Evolutionary conservation across 768 basidiomycete genomes (phyloP), one percentile per base, ranked within the genome.

Genomic region (Tephrocybe sp.): DNA sequence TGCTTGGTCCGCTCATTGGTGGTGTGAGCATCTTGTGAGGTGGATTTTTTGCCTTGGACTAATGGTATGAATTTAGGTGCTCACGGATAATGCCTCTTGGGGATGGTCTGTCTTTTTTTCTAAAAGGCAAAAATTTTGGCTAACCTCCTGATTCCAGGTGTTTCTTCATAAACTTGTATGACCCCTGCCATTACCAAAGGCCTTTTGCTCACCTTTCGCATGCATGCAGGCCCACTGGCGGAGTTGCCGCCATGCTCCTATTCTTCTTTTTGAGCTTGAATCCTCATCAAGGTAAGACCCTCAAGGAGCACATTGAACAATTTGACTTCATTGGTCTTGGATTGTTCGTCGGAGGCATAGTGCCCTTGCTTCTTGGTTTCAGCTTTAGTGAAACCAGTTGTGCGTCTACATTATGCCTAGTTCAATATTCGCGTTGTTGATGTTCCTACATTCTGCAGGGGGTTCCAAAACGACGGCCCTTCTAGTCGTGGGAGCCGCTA

Each of bases 211-310:
- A 48, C 37, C 3, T 42, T 20, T n/a, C 23, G n/a, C 38, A 45
- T 11, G 34, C 25, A 8, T 30, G 11, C 43, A 89, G 88, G 34
- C 90, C 90, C 1, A 89, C 86, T 0, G 89, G 86, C 20, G 88
- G 85, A 37, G 57, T 85, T 26, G 85, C 85, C 4, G 81, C 75
- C 20, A 68, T 56, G 1, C 58, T 89, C 28, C 70, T 92, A 3
- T 88, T 90, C 61, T 75, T 80, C 63, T 90, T 86, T 74, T 76
- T 92, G 33, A 86, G 89, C 57, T 73, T 91, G n/a, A 90, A 91
- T 58, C 88, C 90, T 0, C 86, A 81, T 49, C 73, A 81, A 48
- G 78, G 78, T 5, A 79, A 75, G 48, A 72, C 84, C 0, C 64
- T 88, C 39, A 70, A 68, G 12, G 66, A 87, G 49, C 84, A 91